Percentiles rank a stretch among this genome's conserved stretches.
phyloP scores from a whole-genome alignment of 176 grass and related monocot genomes.

The Carex cristatella region DNA sequence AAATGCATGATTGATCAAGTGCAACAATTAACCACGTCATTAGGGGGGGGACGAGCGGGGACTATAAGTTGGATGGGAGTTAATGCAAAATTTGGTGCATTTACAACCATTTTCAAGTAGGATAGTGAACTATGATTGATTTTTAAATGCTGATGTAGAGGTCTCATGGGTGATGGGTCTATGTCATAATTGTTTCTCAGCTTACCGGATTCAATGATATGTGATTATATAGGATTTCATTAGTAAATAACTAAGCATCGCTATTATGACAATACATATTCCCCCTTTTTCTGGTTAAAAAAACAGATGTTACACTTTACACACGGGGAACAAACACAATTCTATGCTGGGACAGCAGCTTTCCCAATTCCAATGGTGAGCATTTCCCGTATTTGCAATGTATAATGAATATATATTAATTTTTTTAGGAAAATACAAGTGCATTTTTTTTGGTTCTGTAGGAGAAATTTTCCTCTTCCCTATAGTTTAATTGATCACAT shows the following conservation, averaged over 20 bases:
- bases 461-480: too few relatives aligned
- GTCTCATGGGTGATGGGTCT: background rate
- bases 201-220: background rate
- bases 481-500: too few relatives aligned
- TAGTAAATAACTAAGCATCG: too few relatives aligned
- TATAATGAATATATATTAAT: too few relatives aligned
- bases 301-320: too few relatives aligned
- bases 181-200: background rate
- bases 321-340: background rate
- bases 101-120: background rate
- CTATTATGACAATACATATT: background rate
- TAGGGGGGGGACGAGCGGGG: too few relatives aligned
- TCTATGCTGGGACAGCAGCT: background rate
- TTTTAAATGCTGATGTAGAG: too few relatives aligned
- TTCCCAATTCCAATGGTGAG: background rate
- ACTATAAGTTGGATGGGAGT: background rate
- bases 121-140: background rate
- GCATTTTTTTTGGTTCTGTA: too few relatives aligned
- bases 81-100: background rate
- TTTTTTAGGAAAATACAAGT: too few relatives aligned
- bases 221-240: background rate
- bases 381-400: background rate
- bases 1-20: background rate
- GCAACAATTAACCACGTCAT: background rate
- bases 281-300: too few relatives aligned